A percentile compares a stretch with the other conserved stretches of the same genome.
These are phyloP conservation scores for Marasmius fiardii DNA, from an alignment of 1,284 basidiomycete genomes.

Conservation along the genomic window DNA sequence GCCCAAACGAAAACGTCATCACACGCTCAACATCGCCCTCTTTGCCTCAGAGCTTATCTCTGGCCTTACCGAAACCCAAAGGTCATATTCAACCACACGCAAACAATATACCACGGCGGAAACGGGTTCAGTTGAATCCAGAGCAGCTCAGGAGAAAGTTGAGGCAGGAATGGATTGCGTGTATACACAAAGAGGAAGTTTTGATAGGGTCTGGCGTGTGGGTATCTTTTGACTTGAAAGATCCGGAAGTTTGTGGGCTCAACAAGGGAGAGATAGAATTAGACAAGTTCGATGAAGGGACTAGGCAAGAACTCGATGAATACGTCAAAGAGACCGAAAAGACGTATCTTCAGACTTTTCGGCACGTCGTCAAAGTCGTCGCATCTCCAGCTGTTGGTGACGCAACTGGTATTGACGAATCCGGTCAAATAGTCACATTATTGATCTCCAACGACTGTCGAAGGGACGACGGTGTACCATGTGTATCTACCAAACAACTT, in stretches of 20 bases:
- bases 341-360: neutral
- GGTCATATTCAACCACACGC: constrained; percentile 13
- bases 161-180: neutral
- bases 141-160: neutral
- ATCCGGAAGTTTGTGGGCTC: neutral
- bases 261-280: neutral
- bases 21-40: neutral
- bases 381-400: neutral
- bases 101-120: constrained; percentile 9
- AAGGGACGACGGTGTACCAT: neutral
- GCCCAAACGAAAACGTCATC: neutral
- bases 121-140: neutral
- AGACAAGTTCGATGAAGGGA: neutral
- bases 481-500: neutral
- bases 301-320: neutral
- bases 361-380: neutral
- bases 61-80: constrained; percentile 5
- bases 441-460: neutral
- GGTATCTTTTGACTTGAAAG: neutral
- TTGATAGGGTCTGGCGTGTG: neutral
- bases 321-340: neutral
- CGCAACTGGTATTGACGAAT: neutral
- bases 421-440: neutral
- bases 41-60: neutral
- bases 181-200: neutral